Evolutionary conservation across 1,139 yeast genomes (phyloP).

Genomic region (Candida sp.): DNA sequence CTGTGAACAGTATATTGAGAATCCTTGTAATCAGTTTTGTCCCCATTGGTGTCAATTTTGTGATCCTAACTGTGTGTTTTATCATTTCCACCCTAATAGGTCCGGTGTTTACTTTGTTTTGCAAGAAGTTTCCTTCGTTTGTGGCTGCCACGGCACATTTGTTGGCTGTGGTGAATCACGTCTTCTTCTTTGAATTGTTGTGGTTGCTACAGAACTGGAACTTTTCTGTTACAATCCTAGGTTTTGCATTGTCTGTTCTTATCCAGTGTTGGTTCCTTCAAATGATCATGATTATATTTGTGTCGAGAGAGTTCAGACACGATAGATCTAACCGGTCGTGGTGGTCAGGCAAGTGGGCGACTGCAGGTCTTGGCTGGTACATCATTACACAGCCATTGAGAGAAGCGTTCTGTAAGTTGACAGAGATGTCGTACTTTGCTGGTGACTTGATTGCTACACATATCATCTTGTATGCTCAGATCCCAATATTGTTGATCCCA

Average conservation of each 20-base stretch:
- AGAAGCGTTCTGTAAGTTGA: conserved; percentile 56
- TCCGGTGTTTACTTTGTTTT: conserved; percentile 42
- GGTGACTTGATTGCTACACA: conserved; percentile 59
- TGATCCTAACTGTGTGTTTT: conserved; percentile 40
- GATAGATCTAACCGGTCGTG: conserved; percentile 58
- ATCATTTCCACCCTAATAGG: conserved; percentile 48
- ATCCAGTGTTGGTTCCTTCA: conserved; percentile 52
- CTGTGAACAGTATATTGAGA: conserved; percentile 41
- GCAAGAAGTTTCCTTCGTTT: conserved; percentile 43
- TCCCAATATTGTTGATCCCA: conserved; percentile 59
- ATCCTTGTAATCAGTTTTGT: conserved; percentile 44
- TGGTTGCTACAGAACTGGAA: conserved; percentile 60
- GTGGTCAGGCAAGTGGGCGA: conserved; percentile 75
- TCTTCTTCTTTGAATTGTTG: conserved; percentile 50
- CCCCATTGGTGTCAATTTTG: conserved; percentile 52
- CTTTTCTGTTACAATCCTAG: conserved; percentile 51
- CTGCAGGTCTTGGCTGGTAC: conserved; percentile 55
- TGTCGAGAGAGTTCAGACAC: conserved; percentile 55
- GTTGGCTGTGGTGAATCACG: conserved; percentile 44
- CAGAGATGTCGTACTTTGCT: conserved; percentile 59
- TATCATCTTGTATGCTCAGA: conserved; percentile 49
- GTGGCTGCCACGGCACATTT: conserved; percentile 50
- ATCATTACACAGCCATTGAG: conserved; percentile 56
- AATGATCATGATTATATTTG: conserved; percentile 36
- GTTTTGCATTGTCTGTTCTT: conserved; percentile 41